A percentile compares a stretch with the other conserved stretches of the same genome.
Evolutionary conservation across 164 flowering plant species (phyloP).

Genomic region (Litsea cubeba): DNA sequence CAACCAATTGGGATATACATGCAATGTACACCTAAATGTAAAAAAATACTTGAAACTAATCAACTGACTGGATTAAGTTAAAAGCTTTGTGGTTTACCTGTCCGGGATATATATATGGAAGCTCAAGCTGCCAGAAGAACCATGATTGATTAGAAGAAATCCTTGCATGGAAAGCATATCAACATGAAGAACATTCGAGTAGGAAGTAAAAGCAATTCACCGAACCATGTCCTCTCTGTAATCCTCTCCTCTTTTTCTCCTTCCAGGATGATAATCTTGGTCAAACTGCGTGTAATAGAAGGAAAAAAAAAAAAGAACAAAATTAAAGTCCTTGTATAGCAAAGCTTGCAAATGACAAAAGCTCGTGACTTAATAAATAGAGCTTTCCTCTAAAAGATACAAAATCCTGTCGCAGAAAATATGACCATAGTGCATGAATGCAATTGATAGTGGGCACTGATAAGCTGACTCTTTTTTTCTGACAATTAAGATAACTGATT

Average conservation of each 20-base stretch:
- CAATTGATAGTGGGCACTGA: too few relatives aligned
- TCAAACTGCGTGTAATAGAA: slow-evolving; percentile 25
- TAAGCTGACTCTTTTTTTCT: too few relatives aligned
- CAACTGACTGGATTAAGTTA: neutral
- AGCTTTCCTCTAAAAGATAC: neutral
- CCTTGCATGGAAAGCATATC: neutral
- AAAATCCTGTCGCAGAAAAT: neutral
- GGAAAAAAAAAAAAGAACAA: neutral
- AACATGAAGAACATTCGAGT: neutral
- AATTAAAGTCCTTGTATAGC: neutral
- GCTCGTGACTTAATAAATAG: neutral
- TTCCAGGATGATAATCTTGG: slow-evolving; percentile 88
- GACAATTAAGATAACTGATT: too few relatives aligned
- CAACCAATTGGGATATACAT: neutral
- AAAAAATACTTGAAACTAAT: neutral
- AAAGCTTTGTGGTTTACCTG: slow-evolving; percentile 47
- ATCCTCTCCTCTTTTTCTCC: slow-evolving; percentile 92
- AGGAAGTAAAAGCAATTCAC: neutral
- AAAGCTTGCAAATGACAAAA: neutral
- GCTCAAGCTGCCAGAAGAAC: slow-evolving; percentile 78
- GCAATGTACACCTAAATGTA: neutral
- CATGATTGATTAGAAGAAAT: slow-evolving; percentile 3
- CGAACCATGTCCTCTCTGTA: slow-evolving; percentile 87
- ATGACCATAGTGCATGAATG: neutral
- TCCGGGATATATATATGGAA: slow-evolving; percentile 95